Base-by-base conservation (phyloP, 768 basidiomycete genomes). In the Pulveroboletus sp. region DNA sequence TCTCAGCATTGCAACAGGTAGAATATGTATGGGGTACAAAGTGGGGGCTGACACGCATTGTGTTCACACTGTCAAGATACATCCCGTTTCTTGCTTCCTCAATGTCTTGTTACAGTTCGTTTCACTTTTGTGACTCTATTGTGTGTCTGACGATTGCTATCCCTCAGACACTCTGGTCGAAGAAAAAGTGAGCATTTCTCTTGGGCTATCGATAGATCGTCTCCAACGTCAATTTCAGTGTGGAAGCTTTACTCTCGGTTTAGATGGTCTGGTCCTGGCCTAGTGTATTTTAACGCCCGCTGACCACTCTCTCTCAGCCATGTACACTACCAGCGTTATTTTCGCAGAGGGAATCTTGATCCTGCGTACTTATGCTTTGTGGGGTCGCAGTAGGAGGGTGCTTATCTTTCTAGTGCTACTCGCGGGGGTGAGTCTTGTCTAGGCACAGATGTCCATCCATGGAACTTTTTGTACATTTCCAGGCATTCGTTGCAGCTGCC, bases 31-130 rank as follows among this genome's bases (percentile, higher is more conserved):
- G 65, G 63, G 55, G 60, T 10, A 52, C 57, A 8, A 59, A 48
- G 32, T 67, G 63, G 63, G 52, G 46, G n/a, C 18, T 21, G 6
- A 32, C 65, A 31, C 62, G 63, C 32, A 32, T 57, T 21, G 46
- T 67, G 15, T 65, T 65, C 42, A 59, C 62, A 6, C 6, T 65
- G 8, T 47, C 65, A 39, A 64, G 63, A 55, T 67, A 67, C 47
- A 46, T 67, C 32, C 46, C 65, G 26, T 59, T 65, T 30, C 3
- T 65, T 43, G 35, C 57, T 10, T 48, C 55, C 14, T 47, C 50
- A 0, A 32, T 60, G n/a, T 50, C 56, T 10, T 57, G 57, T 28
- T 64, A 58, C 43, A 43, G 64, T 60, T 8, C 2, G 54, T 52
- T 18, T 43, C 36, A 2, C 11, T 6, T 36, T 49, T 10, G 26